phyloP scores from a whole-genome alignment of 73 alveolate genomes.

The Tetrahymena thermophila region DNA sequence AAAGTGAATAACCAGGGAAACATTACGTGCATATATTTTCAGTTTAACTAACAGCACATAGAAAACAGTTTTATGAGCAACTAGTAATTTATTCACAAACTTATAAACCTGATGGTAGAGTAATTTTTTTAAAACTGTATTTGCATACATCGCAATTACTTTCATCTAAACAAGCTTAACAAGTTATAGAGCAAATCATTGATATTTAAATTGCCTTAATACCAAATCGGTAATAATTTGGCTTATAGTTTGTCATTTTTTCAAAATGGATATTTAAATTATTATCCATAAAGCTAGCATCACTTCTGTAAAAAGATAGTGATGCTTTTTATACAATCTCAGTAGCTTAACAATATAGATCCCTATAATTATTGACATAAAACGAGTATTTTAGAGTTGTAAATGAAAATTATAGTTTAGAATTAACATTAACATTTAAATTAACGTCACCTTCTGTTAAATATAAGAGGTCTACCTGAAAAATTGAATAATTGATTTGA shows the following conservation, averaged over 20 bases:
- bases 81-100: background rate
- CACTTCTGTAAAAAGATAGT: background rate
- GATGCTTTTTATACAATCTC: background rate
- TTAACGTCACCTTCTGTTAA: background rate
- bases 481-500: background rate
- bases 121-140: background rate
- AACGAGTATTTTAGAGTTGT: background rate
- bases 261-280: background rate
- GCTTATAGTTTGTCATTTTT: background rate
- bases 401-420: background rate
- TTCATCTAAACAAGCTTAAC: background rate
- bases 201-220: background rate
- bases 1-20: background rate
- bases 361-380: background rate
- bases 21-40: background rate
- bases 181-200: background rate
- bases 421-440: background rate
- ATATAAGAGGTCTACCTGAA: background rate
- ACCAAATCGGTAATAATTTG: background rate
- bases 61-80: background rate
- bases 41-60: background rate
- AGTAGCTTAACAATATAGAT: background rate
- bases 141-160: background rate
- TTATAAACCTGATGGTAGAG: background rate
- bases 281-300: background rate